Evolutionary conservation across 805 yeast species (phyloP), one percentile per base, ranked within the genome.

Genomic region (Sugiyamaella qingdaonensis): DNA sequence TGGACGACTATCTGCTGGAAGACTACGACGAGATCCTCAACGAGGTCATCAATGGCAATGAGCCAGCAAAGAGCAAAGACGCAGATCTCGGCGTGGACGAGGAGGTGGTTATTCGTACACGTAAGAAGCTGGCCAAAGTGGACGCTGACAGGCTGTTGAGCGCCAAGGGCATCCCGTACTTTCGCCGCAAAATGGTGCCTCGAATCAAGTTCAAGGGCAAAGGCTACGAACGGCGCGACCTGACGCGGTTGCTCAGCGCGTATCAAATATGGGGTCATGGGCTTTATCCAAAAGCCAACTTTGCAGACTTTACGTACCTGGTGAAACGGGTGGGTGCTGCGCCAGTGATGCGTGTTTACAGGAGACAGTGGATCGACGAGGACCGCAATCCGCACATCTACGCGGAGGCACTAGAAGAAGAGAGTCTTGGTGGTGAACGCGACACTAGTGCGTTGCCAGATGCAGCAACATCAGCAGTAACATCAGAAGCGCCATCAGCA

Each of bases 201-300:
- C 52, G 64, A 13, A 57, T 68, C 44, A 56, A 58, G 43, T 68
- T 71, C 59, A 73, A 65, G 54, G 76, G 67, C 54, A 63, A 60
- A 41, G 74, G 79, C 13, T 72, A 75, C 55, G 83, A 80, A 60
- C 71, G 69, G 52, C 70, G 76, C 33, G 82, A 81, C 64, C 64
- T 82, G 51, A 66, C 74, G 9, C 68, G 73, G 33, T 64, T 86
- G 5, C 65, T 85, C 7, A 75, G 75, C 31, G 73, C 78, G 35
- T 86, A 85, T 65, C 89, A 85, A 67, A 61, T 82, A 33, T 86
- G 92, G 91, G 89, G 85, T 0, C 92, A 86, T 65, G 73, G 77
- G 19, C 61, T 89, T 36, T 88, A 78, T 63, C 95, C 97, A 3
- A 86, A 85, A 70, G 88, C 94, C 13, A 83, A 80, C 57, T 87